A percentile compares a stretch with the other conserved stretches of the same genome.
phyloP scores from a whole-genome alignment of 306 rosid species.

The Urtica urens region DNA sequence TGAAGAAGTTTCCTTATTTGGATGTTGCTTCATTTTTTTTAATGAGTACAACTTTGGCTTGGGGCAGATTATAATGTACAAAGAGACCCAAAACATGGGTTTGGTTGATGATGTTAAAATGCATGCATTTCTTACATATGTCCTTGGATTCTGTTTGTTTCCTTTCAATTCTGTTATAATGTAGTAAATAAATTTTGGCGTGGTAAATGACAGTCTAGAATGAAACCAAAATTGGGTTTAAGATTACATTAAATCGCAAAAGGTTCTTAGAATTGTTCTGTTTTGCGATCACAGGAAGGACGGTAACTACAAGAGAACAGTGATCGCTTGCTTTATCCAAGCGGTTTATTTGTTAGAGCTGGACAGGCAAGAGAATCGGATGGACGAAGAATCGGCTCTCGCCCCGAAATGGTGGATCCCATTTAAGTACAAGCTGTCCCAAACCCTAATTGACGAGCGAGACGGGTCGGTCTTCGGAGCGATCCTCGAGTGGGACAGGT shows the following conservation, averaged over 20 bases:
- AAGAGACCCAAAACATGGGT: too few species aligned
- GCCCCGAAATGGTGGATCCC: conserved; percentile 99
- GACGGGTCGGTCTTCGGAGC: conserved; percentile 95
- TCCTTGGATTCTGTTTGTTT: too few species aligned
- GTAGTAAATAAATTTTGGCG: too few species aligned
- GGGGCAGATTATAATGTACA: too few species aligned
- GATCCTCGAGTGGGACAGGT: conserved; percentile 75
- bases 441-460: conserved; percentile 64
- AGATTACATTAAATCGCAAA: not conserved
- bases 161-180: too few species aligned
- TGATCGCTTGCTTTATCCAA: conserved; percentile 82
- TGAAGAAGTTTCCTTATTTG: too few species aligned
- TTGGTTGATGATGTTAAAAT: too few species aligned
- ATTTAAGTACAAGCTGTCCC: conserved; percentile 62
- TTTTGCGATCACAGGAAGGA: conserved; percentile 49
- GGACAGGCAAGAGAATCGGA: conserved; percentile 77
- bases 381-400: conserved; percentile 38
- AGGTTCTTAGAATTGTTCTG: not conserved
- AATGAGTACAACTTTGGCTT: too few species aligned
- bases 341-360: conserved; percentile 85
- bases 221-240: not conserved
- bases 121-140: too few species aligned
- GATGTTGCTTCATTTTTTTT: too few species aligned
- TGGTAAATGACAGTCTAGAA: too few species aligned
- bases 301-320: conserved; percentile 63